A percentile compares a stretch with the other conserved stretches of the same genome.
Evolutionary conservation across 345 rosid genomes (phyloP).

Genomic region (Hibiscus syriacus): DNA sequence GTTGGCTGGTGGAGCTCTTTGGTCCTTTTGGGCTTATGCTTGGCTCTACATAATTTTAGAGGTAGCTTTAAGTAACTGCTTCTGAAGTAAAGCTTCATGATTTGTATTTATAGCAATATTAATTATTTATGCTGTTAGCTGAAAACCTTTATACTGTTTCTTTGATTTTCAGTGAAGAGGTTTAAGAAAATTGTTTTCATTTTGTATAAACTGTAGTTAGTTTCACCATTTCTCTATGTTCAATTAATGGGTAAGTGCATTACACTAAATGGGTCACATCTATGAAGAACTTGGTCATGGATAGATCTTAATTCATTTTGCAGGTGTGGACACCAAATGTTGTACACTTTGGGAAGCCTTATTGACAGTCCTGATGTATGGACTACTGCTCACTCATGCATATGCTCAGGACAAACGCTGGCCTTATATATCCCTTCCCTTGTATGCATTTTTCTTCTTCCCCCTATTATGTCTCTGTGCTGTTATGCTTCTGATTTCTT

Average conservation of each 20-base stretch:
- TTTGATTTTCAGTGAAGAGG: conserved; percentile 2
- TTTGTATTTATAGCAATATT: conserved; percentile 1
- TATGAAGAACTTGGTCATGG: background rate
- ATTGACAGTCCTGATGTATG: conserved; percentile 76
- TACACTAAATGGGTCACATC: conserved; percentile 4
- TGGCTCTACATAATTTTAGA: conserved; percentile 91
- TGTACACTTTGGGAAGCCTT: conserved; percentile 81
- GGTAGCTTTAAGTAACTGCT: conserved; percentile 29
- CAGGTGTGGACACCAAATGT: conserved; percentile 94
- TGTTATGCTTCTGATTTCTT: conserved; percentile 14
- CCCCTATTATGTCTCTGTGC: conserved; percentile 12
- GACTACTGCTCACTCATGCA: conserved; percentile 61
- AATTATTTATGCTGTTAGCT: background rate
- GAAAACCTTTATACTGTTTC: background rate
- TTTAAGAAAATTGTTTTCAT: background rate
- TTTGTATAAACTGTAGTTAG: background rate
- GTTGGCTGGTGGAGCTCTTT: conserved; percentile 94
- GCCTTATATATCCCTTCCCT: conserved; percentile 83
- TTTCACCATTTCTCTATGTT: background rate
- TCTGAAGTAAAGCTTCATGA: conserved; percentile 2
- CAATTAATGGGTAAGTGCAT: background rate
- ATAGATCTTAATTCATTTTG: conserved; percentile 15
- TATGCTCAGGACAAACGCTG: conserved; percentile 96
- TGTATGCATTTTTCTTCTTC: conserved; percentile 40
- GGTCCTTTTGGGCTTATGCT: conserved; percentile 97